These are phyloP conservation scores for Thielaviopsis punctulata DNA, from an alignment of 2,329 filamentous ascomycete species.

Conservation along the genomic window DNA sequence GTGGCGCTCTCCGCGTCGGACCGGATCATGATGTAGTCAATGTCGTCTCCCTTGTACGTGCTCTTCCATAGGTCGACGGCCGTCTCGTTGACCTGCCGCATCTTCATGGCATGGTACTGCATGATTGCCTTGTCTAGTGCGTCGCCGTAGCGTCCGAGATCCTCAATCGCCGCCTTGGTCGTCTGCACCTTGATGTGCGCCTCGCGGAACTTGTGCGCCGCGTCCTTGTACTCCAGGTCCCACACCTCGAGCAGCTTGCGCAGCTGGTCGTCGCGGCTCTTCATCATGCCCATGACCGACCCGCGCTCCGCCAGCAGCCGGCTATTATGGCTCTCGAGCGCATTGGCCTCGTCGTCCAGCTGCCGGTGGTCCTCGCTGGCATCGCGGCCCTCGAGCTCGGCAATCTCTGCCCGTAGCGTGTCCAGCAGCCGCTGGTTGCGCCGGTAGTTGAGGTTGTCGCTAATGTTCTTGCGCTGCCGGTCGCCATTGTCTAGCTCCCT, in stretches of 20 bases:
- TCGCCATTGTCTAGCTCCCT: constrained; percentile 64
- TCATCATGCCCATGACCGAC: constrained; percentile 60
- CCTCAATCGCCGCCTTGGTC: constrained; percentile 82
- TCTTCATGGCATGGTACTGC: constrained; percentile 90
- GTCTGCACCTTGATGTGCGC: constrained; percentile 79
- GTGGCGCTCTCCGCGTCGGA: constrained; percentile 66
- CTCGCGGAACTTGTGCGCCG: constrained; percentile 65
- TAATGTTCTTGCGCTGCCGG: constrained; percentile 69
- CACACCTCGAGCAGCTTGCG: constrained; percentile 58
- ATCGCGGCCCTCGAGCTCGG: constrained; percentile 57
- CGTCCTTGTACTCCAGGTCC: constrained; percentile 73
- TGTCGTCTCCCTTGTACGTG: constrained; percentile 92
- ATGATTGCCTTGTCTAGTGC: constrained; percentile 94
- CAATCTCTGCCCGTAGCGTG: constrained; percentile 50
- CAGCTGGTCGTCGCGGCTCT: constrained; percentile 70
- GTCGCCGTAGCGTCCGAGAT: constrained; percentile 63
- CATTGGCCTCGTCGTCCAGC: constrained; percentile 50
- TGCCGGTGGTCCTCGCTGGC: constrained; percentile 67
- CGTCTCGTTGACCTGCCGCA: constrained; percentile 95
- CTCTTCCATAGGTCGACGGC: constrained; percentile 92
- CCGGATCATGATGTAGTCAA: constrained; percentile 88
- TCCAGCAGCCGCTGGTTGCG: constrained; percentile 54
- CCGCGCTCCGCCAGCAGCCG: constrained; percentile 55
- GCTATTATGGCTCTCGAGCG: constrained; percentile 51
- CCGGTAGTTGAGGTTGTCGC: constrained; percentile 76